phyloP scores from a whole-genome alignment of 768 basidiomycete genomes.

The Tricholoma matsutake region DNA sequence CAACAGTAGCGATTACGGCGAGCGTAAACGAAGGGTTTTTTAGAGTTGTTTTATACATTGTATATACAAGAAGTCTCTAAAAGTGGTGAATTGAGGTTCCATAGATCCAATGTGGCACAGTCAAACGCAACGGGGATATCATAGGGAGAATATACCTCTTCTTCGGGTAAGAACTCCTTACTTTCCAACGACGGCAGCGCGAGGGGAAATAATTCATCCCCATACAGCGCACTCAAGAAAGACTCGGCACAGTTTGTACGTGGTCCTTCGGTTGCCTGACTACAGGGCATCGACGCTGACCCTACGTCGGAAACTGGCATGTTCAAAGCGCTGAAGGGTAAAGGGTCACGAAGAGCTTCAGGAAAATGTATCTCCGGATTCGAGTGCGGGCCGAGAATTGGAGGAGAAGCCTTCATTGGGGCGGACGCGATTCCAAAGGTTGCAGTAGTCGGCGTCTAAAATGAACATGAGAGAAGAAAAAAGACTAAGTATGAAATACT shows the following conservation, averaged over 20 bases:
- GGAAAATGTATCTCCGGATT: constrained; percentile 4
- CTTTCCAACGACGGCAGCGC: neutral
- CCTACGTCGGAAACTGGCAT: neutral
- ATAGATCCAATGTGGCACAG: neutral
- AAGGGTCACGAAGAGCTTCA: constrained; percentile 4
- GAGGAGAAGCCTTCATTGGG: neutral
- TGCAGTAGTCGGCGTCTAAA: constrained; percentile 25
- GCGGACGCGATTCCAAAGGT: constrained; percentile 15
- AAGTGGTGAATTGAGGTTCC: neutral
- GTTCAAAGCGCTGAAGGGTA: constrained; percentile 10
- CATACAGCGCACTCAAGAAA: constrained; percentile 11
- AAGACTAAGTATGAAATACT: constrained; percentile 1
- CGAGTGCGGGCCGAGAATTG: neutral
- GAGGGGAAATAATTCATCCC: constrained; percentile 6
- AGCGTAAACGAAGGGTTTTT: neutral
- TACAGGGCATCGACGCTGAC: neutral
- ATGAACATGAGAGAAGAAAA: neutral
- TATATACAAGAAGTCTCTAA: neutral
- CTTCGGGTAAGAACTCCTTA: neutral
- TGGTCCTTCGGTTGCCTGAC: neutral
- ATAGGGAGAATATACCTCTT: neutral
- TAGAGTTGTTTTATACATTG: neutral
- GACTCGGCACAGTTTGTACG: constrained; percentile 1
- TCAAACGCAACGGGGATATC: neutral
- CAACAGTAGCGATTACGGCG: neutral